Conservation (phyloP, 192 early-diverging fungal species). For the Dissophora ornata region DNA sequence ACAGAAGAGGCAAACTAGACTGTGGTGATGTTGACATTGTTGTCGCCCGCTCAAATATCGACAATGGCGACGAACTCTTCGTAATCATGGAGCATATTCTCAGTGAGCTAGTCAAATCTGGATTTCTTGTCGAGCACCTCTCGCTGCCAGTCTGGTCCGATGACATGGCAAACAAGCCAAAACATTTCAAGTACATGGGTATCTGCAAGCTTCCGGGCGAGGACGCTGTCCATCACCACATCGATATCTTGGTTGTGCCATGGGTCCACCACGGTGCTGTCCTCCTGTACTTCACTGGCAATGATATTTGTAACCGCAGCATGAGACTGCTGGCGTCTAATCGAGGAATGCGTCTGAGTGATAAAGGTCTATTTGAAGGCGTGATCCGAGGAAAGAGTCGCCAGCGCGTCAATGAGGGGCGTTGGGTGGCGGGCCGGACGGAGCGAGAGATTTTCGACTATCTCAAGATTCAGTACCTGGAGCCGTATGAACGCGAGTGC, state of each 20-base stretch:
- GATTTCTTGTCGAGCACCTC: conserved; percentile 44
- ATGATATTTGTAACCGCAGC: conserved; percentile 57
- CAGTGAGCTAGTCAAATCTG: conserved; percentile 19
- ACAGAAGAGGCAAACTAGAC: conserved; percentile 46
- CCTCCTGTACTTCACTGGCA: conserved; percentile 50
- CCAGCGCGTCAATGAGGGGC: conserved; percentile 34
- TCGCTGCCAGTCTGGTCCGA: conserved; percentile 23
- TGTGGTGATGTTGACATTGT: conserved; percentile 59
- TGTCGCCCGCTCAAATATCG: conserved; percentile 35
- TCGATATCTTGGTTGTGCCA: conserved; percentile 48
- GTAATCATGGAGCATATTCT: conserved; percentile 39
- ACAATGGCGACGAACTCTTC: conserved; percentile 38
- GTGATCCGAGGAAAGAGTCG: conserved; percentile 30
- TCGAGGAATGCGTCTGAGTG: conserved; percentile 47
- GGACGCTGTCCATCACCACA: conserved; percentile 32
- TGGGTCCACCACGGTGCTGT: conserved; percentile 49
- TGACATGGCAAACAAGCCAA: conserved; percentile 8
- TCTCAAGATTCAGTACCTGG: conserved; percentile 43
- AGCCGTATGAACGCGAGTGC: conserved; percentile 50
- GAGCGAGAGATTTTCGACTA: conserved; percentile 53
- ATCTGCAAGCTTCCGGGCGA: conserved; percentile 36
- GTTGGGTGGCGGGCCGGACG: conserved; percentile 51
- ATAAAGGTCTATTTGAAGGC: conserved; percentile 53
- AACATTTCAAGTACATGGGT: conserved; percentile 56
- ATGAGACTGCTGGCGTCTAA: conserved; percentile 54